phyloP scores from a whole-genome alignment of 2,329 filamentous ascomycete species.

The Epichloe typhina region DNA sequence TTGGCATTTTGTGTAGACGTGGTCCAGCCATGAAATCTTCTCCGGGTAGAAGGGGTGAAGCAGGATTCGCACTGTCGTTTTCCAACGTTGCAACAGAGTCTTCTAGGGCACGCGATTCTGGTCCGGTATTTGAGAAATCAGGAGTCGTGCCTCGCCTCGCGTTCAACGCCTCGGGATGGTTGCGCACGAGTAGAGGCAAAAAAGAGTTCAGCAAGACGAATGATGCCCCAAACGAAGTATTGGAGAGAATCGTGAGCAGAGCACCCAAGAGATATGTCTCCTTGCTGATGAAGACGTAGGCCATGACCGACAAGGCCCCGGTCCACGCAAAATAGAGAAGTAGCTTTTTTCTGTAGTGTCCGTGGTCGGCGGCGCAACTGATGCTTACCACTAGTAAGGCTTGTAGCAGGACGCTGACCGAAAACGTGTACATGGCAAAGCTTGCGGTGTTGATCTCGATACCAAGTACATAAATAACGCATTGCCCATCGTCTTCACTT shows the following conservation, averaged over 20 bases:
- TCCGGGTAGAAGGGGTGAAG: constrained; percentile 32
- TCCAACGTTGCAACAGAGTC: constrained; percentile 19
- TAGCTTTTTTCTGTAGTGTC: constrained; percentile 78
- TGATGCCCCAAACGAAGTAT: constrained; percentile 87
- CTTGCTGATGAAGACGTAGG: constrained; percentile 68
- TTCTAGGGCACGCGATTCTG: constrained; percentile 23
- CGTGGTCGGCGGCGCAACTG: constrained; percentile 90
- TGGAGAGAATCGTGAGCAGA: constrained; percentile 75
- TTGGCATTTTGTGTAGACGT: constrained; percentile 25
- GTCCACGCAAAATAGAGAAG: constrained; percentile 73
- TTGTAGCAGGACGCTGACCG: constrained; percentile 78
- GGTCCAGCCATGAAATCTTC: constrained; percentile 12
- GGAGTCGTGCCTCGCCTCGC: constrained; percentile 16
- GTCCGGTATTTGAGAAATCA: constrained; percentile 17
- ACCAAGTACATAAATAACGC: constrained; percentile 70
- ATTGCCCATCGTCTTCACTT: constrained; percentile 47
- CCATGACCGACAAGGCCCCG: constrained; percentile 74
- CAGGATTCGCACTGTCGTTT: constrained; percentile 25
- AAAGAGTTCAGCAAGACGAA: constrained; percentile 96
- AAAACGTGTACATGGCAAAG: constrained; percentile 98
- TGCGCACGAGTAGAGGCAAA: constrained; percentile 75
- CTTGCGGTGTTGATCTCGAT: constrained; percentile 87
- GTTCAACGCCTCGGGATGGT: constrained; percentile 50
- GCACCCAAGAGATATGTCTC: constrained; percentile 69
- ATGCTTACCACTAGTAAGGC: constrained; percentile 89